Evolutionary conservation across 148 eudicot genomes (phyloP).

Genomic region (Cornus florida): DNA sequence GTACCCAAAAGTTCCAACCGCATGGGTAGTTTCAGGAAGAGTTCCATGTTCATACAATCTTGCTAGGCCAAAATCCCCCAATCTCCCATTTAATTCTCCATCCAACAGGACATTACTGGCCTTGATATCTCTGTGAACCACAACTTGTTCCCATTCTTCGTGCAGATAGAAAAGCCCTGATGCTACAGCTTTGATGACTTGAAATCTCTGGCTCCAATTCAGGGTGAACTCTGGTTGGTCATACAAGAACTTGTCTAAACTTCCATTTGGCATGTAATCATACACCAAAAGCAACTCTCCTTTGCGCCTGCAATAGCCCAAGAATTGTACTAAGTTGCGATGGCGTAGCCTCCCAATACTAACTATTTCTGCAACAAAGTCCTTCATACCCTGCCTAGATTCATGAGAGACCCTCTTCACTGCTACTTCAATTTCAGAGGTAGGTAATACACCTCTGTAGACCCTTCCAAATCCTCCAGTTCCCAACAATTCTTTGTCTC

Average conservation of each 20-base stretch:
- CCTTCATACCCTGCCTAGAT: constrained; percentile 27
- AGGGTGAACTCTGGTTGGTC: neutral
- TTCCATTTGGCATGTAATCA: constrained; percentile 27
- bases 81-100: constrained; percentile 23
- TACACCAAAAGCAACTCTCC: constrained; percentile 15
- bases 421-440: constrained; percentile 14
- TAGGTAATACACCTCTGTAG: constrained; percentile 11
- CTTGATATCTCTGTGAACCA: constrained; percentile 28
- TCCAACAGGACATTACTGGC: constrained; percentile 35
- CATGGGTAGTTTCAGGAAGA: constrained; percentile 15
- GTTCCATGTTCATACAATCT: constrained; percentile 27
- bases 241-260: constrained; percentile 21
- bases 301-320: constrained; percentile 24
- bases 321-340: constrained; percentile 16
- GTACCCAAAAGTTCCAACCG: constrained; percentile 34
- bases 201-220: constrained; percentile 16
- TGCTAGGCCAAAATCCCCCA: constrained; percentile 37
- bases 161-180: constrained; percentile 20
- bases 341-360: constrained; percentile 25
- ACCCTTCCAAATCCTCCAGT: constrained; percentile 28
- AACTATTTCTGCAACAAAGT: constrained; percentile 29
- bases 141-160: constrained; percentile 22
- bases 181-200: constrained; percentile 23
- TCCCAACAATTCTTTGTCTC: constrained; percentile 6
- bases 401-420: constrained; percentile 28